Evolutionary conservation across 148 eudicot genomes (phyloP).

Genomic region (Diospyros lotus): DNA sequence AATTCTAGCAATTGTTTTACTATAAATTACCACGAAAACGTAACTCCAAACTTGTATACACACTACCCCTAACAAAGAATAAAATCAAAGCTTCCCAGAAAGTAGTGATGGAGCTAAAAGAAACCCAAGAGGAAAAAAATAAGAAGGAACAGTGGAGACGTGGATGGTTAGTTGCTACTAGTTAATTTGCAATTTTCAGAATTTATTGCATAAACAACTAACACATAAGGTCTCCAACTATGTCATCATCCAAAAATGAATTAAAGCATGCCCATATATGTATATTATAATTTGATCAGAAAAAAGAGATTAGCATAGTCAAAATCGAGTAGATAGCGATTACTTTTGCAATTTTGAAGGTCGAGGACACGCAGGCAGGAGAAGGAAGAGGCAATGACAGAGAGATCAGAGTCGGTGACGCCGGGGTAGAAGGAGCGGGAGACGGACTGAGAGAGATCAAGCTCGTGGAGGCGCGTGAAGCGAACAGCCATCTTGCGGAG

Average conservation of each 20-base stretch:
- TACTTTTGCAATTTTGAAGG: constrained; percentile 67
- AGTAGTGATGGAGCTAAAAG: no score
- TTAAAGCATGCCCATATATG: not conserved
- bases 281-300: not conserved
- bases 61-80: no score
- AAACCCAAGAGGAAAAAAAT: no score
- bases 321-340: not conserved
- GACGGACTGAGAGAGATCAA: constrained; percentile 68
- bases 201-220: not conserved
- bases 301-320: not conserved
- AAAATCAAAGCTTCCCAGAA: no score
- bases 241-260: not conserved
- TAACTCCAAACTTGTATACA: no score
- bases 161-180: no score
- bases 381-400: constrained; percentile 62
- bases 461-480: constrained; percentile 50
- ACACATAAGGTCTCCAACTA: not conserved
- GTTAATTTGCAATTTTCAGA: no score
- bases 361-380: constrained; percentile 47
- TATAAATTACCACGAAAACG: no score
- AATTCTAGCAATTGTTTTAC: no score
- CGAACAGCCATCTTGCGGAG: constrained; percentile 68
- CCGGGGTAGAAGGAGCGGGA: constrained; percentile 84
- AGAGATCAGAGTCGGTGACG: constrained; percentile 75
- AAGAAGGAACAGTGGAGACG: no score